Base-by-base conservation (phyloP, 2,329 filamentous ascomycete genomes). In the Cylindrodendrum hubeiense region DNA sequence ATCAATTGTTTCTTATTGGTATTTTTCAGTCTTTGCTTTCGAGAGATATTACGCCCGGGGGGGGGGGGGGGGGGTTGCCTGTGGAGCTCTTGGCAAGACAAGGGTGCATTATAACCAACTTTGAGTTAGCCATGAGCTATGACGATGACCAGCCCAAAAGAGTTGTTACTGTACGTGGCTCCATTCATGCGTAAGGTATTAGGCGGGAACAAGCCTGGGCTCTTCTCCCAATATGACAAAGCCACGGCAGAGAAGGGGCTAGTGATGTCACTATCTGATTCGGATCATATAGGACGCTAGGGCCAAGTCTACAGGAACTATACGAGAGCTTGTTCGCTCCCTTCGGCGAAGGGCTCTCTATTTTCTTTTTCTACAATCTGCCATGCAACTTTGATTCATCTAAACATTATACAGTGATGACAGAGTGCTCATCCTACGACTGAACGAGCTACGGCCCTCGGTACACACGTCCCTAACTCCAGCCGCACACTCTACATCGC, bases 251-350 rank as follows among this genome's bases (percentile, higher is more conserved):
- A 8, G n/a, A 15, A 39, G n/a, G 37, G 37, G 41, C 7, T 37
- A n/a, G 54, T 57, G 54, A 57, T 49, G 54, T 57, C 54, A 39
- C 15, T n/a, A 39, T n/a, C n/a, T 39, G 15, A 6, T 39, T n/a
- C 5, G 7, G 15, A 39, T n/a, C 15, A n/a, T 7, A n/a, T 17
- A n/a, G 7, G 15, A n/a, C 6, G 15, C 37, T 39, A 8, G n/a
- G 37, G n/a, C 37, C 15, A 39, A 39, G 15, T 39, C 37, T n/a
- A 39, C 6, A 8, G n/a, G 37, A 17, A 2, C 5, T 8, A 39
- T n/a, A 15, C 17, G 2, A n/a, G n/a, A 15, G 47, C 28, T 13
- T 21, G n/a, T 30, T 22, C 12, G 26, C 28, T 33, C 8, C 26
- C 47, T 50, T 34, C 5, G 28, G n/a, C 26, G 47, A 19, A 21